Conservation (phyloP, 2,329 filamentous ascomycete genomes). For the Falciphora oryzae region DNA sequence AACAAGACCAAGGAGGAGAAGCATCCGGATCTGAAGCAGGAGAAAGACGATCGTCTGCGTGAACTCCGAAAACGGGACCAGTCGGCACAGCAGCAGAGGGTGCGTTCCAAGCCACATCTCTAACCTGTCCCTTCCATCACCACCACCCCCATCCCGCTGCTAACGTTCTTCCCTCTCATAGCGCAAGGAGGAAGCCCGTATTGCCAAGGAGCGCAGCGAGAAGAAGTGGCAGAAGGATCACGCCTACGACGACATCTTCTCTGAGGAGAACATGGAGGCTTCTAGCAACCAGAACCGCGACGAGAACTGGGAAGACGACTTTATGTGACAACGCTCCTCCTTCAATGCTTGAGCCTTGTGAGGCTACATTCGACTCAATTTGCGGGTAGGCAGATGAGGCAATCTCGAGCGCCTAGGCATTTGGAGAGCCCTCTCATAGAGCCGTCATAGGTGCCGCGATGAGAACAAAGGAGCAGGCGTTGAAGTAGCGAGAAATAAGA, state of each 20-base stretch:
- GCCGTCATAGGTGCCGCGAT: no score
- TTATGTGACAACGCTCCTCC: constrained; percentile 55
- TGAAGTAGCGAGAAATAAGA: no score
- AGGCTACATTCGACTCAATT: no score
- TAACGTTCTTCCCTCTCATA: constrained; percentile 25
- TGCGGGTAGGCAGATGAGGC: no score
- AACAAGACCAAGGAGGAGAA: constrained; percentile 94
- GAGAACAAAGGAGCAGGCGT: no score
- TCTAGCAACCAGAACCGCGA: constrained; percentile 83
- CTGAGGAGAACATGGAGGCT: constrained; percentile 69
- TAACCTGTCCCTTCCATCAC: not conserved
- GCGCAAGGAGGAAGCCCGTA: constrained; percentile 69
- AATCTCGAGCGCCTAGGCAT: no score
- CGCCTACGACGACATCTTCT: constrained; percentile 89
- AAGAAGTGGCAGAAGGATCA: constrained; percentile 96
- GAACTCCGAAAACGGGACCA: constrained; percentile 69
- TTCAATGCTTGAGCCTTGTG: no score
- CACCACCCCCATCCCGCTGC: constrained; percentile 9
- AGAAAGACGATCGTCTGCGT: constrained; percentile 71
- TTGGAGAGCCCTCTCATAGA: no score
- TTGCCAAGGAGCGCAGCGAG: constrained; percentile 77
- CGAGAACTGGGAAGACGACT: constrained; percentile 80
- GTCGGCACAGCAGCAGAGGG: constrained; percentile 54
- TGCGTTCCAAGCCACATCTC: constrained; percentile 30
- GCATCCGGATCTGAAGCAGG: constrained; percentile 74